Evolutionary conservation across 2,329 filamentous ascomycete genomes (phyloP), one percentile per base, ranked within the genome.

Genomic region (Monilinia fructicola): DNA sequence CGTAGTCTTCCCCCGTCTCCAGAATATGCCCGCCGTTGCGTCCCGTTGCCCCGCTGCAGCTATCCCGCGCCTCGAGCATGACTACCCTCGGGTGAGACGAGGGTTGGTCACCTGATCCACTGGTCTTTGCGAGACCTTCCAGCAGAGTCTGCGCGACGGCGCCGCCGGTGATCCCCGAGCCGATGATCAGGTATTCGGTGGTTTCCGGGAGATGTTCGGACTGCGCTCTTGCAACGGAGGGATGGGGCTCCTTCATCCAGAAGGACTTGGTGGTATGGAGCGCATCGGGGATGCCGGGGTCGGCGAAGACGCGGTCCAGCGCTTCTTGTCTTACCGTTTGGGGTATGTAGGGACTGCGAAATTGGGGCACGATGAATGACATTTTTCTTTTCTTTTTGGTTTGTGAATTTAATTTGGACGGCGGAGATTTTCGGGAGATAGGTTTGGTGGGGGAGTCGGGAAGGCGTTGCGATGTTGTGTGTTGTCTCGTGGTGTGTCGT

Each of bases 1-100:
- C 35, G 42, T 63, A 63, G 7, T 63, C 60, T 35, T 63, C 60
- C 18, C 60, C 60, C 4, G 60, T 63, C 50, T 54, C 60, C 23
- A 63, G 23, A 42, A 63, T 54, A 3, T 63, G 60, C 23, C 60
- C 60, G 16, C 86, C 81, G 74, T 90, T 88, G 73, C 90, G 79
- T 21, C 90, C 90, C 1, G 90, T 93, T 28, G 90, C 90, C 14
- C 90, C 90, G 84, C 85, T 92, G 73, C 90, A 92, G 3, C 87
- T 88, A 78, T 93, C 90, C 71, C 90, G 82, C 16, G 90, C 90
- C 78, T 93, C 90, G 4, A 93, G 81, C 78, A 93, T 82, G 5
- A 92, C 80, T 14, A 92, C 83, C 16, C 77, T 80, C 68, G 81
- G 78, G 81, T 77, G 35, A 80, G 69, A 0, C 79, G 77, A 81